A percentile compares a stretch with the other conserved stretches of the same genome.
Evolutionary conservation across 768 basidiomycete genomes (phyloP).

Genomic region (Holtermanniella nyarrowii): DNA sequence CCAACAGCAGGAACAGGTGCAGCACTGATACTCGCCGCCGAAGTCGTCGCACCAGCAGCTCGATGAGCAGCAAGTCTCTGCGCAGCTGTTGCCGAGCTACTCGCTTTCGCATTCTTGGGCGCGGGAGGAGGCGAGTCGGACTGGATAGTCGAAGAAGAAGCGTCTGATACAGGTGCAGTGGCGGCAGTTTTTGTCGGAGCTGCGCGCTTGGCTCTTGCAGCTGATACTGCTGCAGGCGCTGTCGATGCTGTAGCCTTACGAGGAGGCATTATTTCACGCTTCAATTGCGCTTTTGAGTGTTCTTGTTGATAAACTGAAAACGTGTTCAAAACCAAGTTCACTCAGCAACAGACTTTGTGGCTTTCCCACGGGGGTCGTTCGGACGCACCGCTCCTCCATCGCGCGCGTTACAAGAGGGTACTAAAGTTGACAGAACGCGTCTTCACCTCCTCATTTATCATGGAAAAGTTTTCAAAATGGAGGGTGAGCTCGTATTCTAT

Average conservation of each 20-base stretch:
- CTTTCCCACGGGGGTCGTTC: not conserved
- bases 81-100: not conserved
- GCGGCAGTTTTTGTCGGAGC: not conserved
- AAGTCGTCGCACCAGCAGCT: not conserved
- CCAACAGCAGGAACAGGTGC: not conserved
- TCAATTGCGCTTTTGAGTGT: no score
- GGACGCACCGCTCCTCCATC: no score
- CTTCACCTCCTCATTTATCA: no score
- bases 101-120: no score
- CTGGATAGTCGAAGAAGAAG: not conserved
- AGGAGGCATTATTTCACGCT: no score
- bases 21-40: not conserved
- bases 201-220: not conserved
- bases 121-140: not conserved
- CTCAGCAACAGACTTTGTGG: not conserved
- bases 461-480: slow-evolving; percentile 42
- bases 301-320: no score
- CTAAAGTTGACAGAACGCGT: no score
- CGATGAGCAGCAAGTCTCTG: not conserved
- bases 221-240: not conserved
- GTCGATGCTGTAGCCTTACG: not conserved
- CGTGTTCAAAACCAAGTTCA: no score
- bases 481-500: slow-evolving; percentile 18
- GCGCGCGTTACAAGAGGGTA: no score
- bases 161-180: not conserved